These are phyloP conservation scores for Alternaria viburni DNA, from an alignment of 2,329 filamentous ascomycete species.

Conservation along the genomic window DNA sequence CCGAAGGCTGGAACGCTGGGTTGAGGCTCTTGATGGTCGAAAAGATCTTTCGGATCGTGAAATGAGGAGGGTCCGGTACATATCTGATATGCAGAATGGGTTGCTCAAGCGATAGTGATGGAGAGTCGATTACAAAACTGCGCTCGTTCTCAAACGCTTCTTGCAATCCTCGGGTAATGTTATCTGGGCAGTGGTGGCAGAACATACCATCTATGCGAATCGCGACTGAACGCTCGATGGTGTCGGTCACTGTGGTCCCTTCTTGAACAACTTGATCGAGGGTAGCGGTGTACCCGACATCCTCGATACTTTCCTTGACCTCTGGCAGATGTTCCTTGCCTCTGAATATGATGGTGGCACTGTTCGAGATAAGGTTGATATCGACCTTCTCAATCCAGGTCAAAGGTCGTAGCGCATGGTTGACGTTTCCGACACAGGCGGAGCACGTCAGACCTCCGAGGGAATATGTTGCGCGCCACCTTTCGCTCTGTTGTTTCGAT, in stretches of 20 bases:
- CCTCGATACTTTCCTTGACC: constrained; percentile 59
- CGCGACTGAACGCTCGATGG: constrained; percentile 38
- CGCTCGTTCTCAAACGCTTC: constrained; percentile 53
- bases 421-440: constrained; percentile 60
- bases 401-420: constrained; percentile 53
- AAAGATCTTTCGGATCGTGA: constrained; percentile 80
- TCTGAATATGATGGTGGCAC: constrained; percentile 56
- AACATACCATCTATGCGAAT: constrained; percentile 54
- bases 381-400: constrained; percentile 56
- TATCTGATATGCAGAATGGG: constrained; percentile 77
- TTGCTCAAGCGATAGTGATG: constrained; percentile 61
- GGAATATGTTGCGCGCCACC: constrained; percentile 54
- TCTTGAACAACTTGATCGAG: constrained; percentile 40
- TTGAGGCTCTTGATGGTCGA: constrained; percentile 70
- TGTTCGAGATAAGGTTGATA: constrained; percentile 60
- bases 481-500: constrained; percentile 24
- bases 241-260: neutral
- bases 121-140: constrained; percentile 60
- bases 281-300: constrained; percentile 51
- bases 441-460: constrained; percentile 66
- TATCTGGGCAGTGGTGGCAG: constrained; percentile 54
- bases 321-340: constrained; percentile 54
- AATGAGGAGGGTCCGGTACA: constrained; percentile 66
- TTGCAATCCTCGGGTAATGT: constrained; percentile 62
- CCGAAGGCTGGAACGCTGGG: constrained; percentile 67